Evolutionary conservation across 345 rosid genomes (phyloP).

Genomic region (Camelina hispida): DNA sequence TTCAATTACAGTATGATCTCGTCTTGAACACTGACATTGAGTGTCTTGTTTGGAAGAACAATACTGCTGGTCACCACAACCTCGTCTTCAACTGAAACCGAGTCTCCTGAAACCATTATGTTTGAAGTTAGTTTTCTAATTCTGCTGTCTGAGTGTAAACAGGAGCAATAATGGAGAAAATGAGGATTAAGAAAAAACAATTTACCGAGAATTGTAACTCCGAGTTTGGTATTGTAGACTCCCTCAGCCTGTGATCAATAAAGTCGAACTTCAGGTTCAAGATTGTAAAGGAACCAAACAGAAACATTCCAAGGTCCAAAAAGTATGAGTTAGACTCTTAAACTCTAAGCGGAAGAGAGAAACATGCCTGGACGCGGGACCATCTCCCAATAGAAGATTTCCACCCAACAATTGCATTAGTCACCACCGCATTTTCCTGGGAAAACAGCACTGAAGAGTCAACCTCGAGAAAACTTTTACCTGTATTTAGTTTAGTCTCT

Average conservation of each 20-base stretch:
- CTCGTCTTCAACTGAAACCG: constrained; percentile 91
- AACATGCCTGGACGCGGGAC: constrained; percentile 86
- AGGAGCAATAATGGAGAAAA: background rate
- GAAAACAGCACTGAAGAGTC: constrained; percentile 27
- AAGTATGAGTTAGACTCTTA: constrained; percentile 20
- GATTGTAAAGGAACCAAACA: constrained; percentile 1
- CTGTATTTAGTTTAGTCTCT: background rate
- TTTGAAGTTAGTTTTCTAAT: constrained; percentile 3
- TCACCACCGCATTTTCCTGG: constrained; percentile 94
- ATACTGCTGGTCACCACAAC: constrained; percentile 85
- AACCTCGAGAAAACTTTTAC: constrained; percentile 10
- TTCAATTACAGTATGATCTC: constrained; percentile 70
- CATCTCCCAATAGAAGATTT: constrained; percentile 91
- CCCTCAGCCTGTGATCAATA: constrained; percentile 75
- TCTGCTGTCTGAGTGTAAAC: constrained; percentile 12
- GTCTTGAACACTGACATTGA: constrained; percentile 78
- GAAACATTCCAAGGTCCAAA: constrained; percentile 20
- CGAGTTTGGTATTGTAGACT: constrained; percentile 83
- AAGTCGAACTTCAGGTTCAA: constrained; percentile 30
- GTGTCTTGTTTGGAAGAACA: constrained; percentile 88
- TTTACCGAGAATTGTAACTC: constrained; percentile 90
- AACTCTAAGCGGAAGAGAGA: constrained; percentile 12
- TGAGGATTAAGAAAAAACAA: background rate
- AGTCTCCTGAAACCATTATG: constrained; percentile 64
- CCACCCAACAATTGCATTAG: constrained; percentile 89